Evolutionary conservation across 768 basidiomycete species (phyloP), one percentile per base, ranked within the genome.

Genomic region (Panellus pusillus): DNA sequence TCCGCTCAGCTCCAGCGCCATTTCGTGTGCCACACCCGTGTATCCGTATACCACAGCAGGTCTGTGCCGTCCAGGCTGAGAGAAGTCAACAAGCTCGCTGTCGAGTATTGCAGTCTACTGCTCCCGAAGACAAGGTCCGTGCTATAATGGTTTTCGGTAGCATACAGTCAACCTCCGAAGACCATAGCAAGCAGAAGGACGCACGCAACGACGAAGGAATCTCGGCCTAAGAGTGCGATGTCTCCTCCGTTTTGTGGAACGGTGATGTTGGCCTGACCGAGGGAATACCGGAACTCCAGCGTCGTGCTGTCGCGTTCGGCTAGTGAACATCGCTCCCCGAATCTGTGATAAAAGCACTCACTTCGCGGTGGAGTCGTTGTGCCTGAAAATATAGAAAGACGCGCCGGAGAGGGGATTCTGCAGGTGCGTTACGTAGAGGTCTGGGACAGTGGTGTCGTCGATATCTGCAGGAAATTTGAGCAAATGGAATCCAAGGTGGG

Each of bases 111-210:
- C 13, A 83, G 58, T 15, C 73, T 74, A n/a, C 14, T 53, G 20
- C 59, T 65, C 19, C 84, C 84, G 55, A 81, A 84, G 14, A 70
- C 66, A 56, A 81, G 78, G 63, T 84, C 79, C 1, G 79, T 76
- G 19, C 57, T 58, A 24, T 76, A 24, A 24, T 24, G 24, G 24
- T n/a, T n/a, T n/a, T n/a, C 2, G 24, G 24, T 24, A 50, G 15
- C 9, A 32, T 15, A 14, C 4, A 40, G 17, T 42, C 28, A 44
- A 35, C 4, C 5, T 13, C 20, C 15, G 13, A 37, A n/a, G n/a
- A 17, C 12, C 32, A 41, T 24, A 24, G 24, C 6, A 24, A 6
- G 6, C 4, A 2, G 27, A 19, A 27, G 2, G 6, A 27, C 52
- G 6, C 31, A 76, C 43, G 80, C 69, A 18, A 84, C 60, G 13